phyloP scores from a whole-genome alignment of 228 moss, liverwort and hornwort genomes.

The Sphagnum magellanicum region DNA sequence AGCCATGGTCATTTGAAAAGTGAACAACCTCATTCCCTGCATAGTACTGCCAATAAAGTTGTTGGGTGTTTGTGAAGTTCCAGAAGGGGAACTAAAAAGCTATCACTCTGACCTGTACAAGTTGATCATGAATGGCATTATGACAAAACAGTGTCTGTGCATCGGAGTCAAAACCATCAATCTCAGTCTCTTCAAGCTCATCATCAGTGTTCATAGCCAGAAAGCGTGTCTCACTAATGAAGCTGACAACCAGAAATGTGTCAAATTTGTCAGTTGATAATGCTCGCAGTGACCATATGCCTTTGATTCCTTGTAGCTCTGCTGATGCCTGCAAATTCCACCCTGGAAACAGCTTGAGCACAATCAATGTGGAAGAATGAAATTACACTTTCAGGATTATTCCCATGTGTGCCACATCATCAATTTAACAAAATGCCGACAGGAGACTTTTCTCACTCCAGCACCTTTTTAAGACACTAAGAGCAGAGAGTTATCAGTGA shows the following conservation, averaged over 20 bases:
- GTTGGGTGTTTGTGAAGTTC: too few species aligned
- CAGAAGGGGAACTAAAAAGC: too few species aligned
- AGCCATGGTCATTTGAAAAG: too few species aligned
- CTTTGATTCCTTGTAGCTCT: constrained; percentile 94
- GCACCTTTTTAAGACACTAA: too few species aligned
- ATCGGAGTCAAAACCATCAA: constrained; percentile 94
- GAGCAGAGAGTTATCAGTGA: too few species aligned
- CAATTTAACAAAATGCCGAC: too few species aligned
- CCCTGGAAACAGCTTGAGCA: background rate
- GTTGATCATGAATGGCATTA: constrained; percentile 89
- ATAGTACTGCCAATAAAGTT: too few species aligned
- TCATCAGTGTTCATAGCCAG: constrained; percentile 92
- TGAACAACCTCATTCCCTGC: too few species aligned
- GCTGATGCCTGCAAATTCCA: constrained; percentile 69
- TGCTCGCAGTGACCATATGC: constrained; percentile 92
- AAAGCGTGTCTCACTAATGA: constrained; percentile 93
- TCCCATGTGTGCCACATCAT: too few species aligned
- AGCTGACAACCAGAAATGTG: constrained; percentile 91
- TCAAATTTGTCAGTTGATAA: constrained; percentile 79
- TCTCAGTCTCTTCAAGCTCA: constrained; percentile 94
- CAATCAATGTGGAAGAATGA: too few species aligned
- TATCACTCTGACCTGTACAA: constrained; percentile 60
- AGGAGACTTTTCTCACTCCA: too few species aligned
- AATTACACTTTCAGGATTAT: too few species aligned
- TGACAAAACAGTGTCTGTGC: constrained; percentile 97